Percentiles rank a stretch among this genome's conserved stretches.
Evolutionary conservation across 768 basidiomycete genomes (phyloP).

Genomic region (Termitomyces sp.): DNA sequence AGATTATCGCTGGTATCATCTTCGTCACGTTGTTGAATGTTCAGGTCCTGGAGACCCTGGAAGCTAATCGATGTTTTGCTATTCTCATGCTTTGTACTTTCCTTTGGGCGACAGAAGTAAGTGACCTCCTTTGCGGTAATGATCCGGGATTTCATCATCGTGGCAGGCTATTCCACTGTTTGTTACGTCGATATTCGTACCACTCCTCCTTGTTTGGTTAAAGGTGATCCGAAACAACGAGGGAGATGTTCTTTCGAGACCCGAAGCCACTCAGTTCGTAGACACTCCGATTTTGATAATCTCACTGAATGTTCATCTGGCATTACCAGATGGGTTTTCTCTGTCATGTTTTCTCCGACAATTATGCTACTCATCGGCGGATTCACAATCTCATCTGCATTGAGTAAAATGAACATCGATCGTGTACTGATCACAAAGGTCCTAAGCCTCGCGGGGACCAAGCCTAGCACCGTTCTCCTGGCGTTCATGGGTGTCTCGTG

Average conservation of each 20-base stretch:
- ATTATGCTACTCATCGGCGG: conserved; percentile 98
- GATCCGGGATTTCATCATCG: background rate
- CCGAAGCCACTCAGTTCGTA: conserved; percentile 78
- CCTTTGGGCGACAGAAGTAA: conserved; percentile 94
- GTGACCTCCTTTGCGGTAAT: conserved; percentile 12
- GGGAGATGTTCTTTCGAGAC: conserved; percentile 47
- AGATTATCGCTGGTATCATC: conserved; percentile 49
- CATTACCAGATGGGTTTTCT: conserved; percentile 73
- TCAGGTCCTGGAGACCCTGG: conserved; percentile 49
- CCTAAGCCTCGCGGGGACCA: conserved; percentile 84
- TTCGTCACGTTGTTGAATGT: conserved; percentile 61
- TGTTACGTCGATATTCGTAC: conserved; percentile 90
- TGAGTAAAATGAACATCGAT: conserved; percentile 95
- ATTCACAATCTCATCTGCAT: conserved; percentile 94
- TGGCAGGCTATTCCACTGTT: conserved; percentile 92
- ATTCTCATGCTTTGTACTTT: conserved; percentile 87
- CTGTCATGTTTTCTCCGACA: conserved; percentile 94
- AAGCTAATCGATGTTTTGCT: conserved; percentile 88
- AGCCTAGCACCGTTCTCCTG: conserved; percentile 81
- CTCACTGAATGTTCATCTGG: background rate
- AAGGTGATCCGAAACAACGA: conserved; percentile 67
- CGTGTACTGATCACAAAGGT: conserved; percentile 86
- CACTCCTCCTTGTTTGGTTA: conserved; percentile 81
- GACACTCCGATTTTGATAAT: background rate
- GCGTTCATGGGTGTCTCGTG: conserved; percentile 96